Conservation (phyloP, 768 basidiomycete species). For the Rhodotorula taiwanensis region DNA sequence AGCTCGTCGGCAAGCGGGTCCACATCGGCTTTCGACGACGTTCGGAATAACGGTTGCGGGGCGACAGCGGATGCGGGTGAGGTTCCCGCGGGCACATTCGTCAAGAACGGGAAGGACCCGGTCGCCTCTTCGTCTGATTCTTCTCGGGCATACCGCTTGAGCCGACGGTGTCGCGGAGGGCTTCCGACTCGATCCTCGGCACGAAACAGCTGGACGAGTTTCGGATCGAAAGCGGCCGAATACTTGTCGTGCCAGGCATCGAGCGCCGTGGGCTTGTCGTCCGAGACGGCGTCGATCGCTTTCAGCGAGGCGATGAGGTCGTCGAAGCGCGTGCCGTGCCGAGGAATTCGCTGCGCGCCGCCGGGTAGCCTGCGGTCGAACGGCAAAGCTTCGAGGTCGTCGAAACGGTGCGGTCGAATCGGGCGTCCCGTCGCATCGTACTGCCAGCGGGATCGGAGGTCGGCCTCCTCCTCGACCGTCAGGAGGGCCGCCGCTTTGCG, state of each 20-base stretch:
- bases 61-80: not conserved
- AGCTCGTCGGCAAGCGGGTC: not conserved
- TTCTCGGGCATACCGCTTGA: not conserved
- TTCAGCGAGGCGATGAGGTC: constrained; percentile 11
- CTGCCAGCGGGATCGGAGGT: constrained; percentile 27
- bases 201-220: constrained; percentile 19
- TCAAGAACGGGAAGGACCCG: constrained; percentile 1
- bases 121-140: not conserved
- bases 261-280: constrained; percentile 10
- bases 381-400: constrained; percentile 11
- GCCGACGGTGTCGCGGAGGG: not conserved
- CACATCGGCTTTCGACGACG: not conserved
- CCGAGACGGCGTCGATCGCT: constrained; percentile 8
- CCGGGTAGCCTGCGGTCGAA: constrained; percentile 17
- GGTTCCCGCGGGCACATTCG: not conserved
- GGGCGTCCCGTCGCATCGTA: not conserved
- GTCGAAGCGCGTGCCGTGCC: constrained; percentile 15
- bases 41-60: not conserved
- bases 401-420: constrained; percentile 4
- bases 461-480: constrained; percentile 19
- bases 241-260: constrained; percentile 31
- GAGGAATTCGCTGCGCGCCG: constrained; percentile 20
- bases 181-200: not conserved
- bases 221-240: constrained; percentile 24
- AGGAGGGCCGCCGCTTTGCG: constrained; percentile 28